These are phyloP conservation scores for Chaetomiaceae sp. DNA, from an alignment of 2,329 filamentous ascomycete genomes.

Conservation along the genomic window DNA sequence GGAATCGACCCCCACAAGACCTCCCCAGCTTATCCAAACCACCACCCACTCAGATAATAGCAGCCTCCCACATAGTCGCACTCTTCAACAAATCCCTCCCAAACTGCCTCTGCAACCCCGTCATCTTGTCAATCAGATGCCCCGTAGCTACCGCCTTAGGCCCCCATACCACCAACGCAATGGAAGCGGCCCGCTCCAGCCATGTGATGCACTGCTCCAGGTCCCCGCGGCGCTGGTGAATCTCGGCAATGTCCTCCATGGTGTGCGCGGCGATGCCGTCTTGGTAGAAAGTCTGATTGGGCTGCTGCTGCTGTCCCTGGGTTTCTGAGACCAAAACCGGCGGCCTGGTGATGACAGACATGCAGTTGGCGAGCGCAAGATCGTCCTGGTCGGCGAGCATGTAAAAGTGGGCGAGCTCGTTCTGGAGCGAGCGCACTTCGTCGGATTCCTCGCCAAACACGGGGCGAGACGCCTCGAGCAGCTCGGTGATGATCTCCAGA, in stretches of 20 bases:
- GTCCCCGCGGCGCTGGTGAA: slow-evolving; percentile 25
- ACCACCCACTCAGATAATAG: slow-evolving; percentile 1
- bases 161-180: slow-evolving; percentile 25
- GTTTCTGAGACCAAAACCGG: neutral
- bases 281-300: slow-evolving; percentile 19
- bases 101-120: slow-evolving; percentile 22
- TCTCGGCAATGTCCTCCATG: slow-evolving; percentile 28
- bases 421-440: slow-evolving; percentile 22
- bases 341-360: slow-evolving; percentile 24
- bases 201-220: slow-evolving; percentile 24
- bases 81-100: slow-evolving; percentile 23
- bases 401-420: slow-evolving; percentile 26
- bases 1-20: too few relatives aligned
- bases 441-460: slow-evolving; percentile 23
- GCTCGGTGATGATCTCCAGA: slow-evolving; percentile 23
- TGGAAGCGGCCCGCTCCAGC: slow-evolving; percentile 24
- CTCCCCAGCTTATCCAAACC: too few relatives aligned
- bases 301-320: slow-evolving; percentile 1
- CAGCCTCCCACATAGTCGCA: slow-evolving; percentile 23
- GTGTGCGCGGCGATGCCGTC: slow-evolving; percentile 26
- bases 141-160: slow-evolving; percentile 21
- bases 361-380: slow-evolving; percentile 24
- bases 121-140: slow-evolving; percentile 28
- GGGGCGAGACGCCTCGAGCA: slow-evolving; percentile 22
- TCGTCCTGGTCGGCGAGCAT: slow-evolving; percentile 24